Conservation (phyloP, 495 filamentous ascomycete genomes). For the Bathelium albidoporum region DNA sequence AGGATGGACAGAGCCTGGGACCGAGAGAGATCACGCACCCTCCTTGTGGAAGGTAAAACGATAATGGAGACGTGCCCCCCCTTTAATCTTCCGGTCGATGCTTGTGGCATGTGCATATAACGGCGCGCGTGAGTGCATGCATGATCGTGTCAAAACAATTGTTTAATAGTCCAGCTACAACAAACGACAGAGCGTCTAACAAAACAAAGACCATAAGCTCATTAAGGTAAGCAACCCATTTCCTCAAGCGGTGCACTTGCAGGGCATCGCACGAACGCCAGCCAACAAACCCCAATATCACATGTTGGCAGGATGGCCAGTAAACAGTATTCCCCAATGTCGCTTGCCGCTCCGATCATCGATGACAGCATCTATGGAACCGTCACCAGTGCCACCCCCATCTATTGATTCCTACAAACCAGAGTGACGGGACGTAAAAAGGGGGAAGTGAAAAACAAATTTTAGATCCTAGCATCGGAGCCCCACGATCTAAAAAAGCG, state of each 20-base stretch:
- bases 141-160: not conserved
- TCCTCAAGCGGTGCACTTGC: not conserved
- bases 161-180: conserved; percentile 1
- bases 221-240: not conserved
- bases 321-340: not conserved
- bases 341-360: not conserved
- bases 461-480: not conserved
- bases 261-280: not conserved
- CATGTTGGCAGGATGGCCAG: not conserved
- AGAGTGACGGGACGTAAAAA: not conserved
- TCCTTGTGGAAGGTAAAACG: not conserved
- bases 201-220: not conserved
- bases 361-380: not conserved
- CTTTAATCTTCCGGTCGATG: not conserved
- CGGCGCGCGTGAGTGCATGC: not conserved
- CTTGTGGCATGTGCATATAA: not conserved
- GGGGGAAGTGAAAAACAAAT: not conserved
- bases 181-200: not conserved
- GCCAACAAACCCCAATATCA: not conserved
- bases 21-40: not conserved
- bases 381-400: not conserved
- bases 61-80: not conserved
- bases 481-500: conserved; percentile 1
- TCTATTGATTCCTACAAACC: conserved; percentile 3
- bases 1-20: not conserved